Percentiles rank a stretch among this genome's conserved stretches.
phyloP scores from a whole-genome alignment of 1,139 yeast species.

The Entelexis paramagnoliae region DNA sequence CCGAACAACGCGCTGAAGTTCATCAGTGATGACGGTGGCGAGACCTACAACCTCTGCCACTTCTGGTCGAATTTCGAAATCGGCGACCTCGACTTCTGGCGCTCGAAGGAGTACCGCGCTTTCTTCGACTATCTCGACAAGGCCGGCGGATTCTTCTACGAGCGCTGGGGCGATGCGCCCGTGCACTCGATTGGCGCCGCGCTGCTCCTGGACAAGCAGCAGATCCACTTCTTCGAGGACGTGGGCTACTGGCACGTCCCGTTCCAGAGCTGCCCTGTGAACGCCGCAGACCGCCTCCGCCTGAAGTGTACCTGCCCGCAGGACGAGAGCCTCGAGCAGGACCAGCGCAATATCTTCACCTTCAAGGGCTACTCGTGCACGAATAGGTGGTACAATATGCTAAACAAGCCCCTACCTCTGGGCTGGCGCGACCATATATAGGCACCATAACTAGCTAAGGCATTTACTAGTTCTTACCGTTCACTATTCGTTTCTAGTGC shows the following conservation, averaged over 20 bases:
- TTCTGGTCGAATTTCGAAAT: slow-evolving; percentile 82
- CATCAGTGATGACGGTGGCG: slow-evolving; percentile 45
- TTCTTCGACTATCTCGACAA: slow-evolving; percentile 58
- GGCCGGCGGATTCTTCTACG: slow-evolving; percentile 73
- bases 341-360: slow-evolving; percentile 52
- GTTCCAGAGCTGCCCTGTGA: slow-evolving; percentile 66
- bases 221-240: slow-evolving; percentile 70
- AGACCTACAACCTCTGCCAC: slow-evolving; percentile 76
- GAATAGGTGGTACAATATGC: slow-evolving; percentile 54
- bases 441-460: too few relatives aligned
- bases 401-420: slow-evolving; percentile 53
- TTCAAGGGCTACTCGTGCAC: slow-evolving; percentile 86
- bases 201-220: slow-evolving; percentile 50
- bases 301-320: slow-evolving; percentile 25
- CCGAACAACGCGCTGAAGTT: slow-evolving; percentile 53
- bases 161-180: slow-evolving; percentile 93
- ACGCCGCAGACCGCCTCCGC: slow-evolving; percentile 19
- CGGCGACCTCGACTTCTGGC: slow-evolving; percentile 68
- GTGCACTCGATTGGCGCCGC: slow-evolving; percentile 76
- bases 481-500: too few relatives aligned
- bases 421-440: slow-evolving; percentile 44
- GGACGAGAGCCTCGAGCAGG: slow-evolving; percentile 21
- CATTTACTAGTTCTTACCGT: too few relatives aligned
- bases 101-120: slow-evolving; percentile 51
- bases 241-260: slow-evolving; percentile 80